Evolutionary conservation across 805 yeast genomes (phyloP).

Genomic region (Wickerhamomyces bisporus): DNA sequence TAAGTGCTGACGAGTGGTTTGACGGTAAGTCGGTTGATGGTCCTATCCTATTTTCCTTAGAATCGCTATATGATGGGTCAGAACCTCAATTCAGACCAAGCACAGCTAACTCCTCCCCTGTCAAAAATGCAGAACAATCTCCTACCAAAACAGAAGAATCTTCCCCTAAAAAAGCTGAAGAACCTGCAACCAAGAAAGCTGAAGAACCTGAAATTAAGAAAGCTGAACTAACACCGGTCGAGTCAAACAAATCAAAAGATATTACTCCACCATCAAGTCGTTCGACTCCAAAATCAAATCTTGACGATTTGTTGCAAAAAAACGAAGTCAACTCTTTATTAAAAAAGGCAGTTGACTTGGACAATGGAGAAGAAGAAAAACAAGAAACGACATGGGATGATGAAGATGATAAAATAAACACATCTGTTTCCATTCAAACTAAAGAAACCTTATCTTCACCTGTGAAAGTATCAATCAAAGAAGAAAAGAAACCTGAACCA

Average conservation of each 20-base stretch:
- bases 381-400: conserved; percentile 32
- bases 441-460: conserved; percentile 5
- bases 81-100: conserved; percentile 41
- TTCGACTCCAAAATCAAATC: conserved; percentile 34
- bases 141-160: conserved; percentile 12
- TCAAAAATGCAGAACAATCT: conserved; percentile 27
- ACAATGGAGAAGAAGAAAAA: conserved; percentile 31
- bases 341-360: conserved; percentile 38
- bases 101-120: conserved; percentile 29
- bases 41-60: conserved; percentile 75
- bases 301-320: conserved; percentile 44
- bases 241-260: conserved; percentile 9
- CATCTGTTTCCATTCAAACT: conserved; percentile 8
- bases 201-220: conserved; percentile 17
- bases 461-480: conserved; percentile 1
- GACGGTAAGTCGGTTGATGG: conserved; percentile 76
- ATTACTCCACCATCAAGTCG: conserved; percentile 20
- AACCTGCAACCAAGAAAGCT: conserved; percentile 15
- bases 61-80: conserved; percentile 72
- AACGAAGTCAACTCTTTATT: conserved; percentile 43
- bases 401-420: conserved; percentile 21
- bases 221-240: conserved; percentile 14
- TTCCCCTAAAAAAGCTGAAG: conserved; percentile 3
- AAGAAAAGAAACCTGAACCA: conserved; percentile 11
- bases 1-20: conserved; percentile 74